Evolutionary conservation across 1,284 basidiomycete genomes (phyloP).

Genomic region (Puccinia novopanici): DNA sequence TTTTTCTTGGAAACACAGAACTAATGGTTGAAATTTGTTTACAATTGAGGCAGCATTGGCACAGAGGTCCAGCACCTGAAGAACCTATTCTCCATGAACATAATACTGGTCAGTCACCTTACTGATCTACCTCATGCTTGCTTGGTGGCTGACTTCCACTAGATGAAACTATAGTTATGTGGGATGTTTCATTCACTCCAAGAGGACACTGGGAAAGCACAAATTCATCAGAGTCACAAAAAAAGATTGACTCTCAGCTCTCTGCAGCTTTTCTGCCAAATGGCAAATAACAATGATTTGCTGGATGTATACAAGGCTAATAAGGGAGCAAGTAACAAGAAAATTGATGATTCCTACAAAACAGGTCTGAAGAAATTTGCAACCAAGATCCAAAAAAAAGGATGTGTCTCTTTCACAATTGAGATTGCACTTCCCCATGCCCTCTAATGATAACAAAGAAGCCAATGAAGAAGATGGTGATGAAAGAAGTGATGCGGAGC

Average conservation of each 20-base stretch:
- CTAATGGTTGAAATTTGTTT: background rate
- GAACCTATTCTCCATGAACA: slow-evolving; percentile 1
- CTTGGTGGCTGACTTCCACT: background rate
- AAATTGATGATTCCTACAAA: background rate
- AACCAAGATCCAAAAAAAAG: no score
- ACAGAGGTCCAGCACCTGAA: background rate
- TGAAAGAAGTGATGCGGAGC: no score
- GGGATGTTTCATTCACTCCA: background rate
- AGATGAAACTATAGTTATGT: background rate
- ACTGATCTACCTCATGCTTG: background rate
- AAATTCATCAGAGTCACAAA: background rate
- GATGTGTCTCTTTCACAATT: no score
- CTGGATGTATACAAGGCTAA: background rate
- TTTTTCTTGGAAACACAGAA: background rate
- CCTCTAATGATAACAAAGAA: background rate
- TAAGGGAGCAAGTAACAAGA: background rate
- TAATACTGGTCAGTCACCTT: background rate
- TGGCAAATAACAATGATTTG: background rate
- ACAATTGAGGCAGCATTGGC: background rate
- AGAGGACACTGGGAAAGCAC: background rate
- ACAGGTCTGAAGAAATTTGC: background rate
- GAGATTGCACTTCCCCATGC: no score
- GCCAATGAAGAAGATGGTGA: background rate
- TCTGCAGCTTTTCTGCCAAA: background rate
- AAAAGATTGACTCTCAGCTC: background rate